These are phyloP conservation scores for Blastocystis hominis DNA, from an alignment of 352 stramenopile genomes.

Conservation along the genomic window DNA sequence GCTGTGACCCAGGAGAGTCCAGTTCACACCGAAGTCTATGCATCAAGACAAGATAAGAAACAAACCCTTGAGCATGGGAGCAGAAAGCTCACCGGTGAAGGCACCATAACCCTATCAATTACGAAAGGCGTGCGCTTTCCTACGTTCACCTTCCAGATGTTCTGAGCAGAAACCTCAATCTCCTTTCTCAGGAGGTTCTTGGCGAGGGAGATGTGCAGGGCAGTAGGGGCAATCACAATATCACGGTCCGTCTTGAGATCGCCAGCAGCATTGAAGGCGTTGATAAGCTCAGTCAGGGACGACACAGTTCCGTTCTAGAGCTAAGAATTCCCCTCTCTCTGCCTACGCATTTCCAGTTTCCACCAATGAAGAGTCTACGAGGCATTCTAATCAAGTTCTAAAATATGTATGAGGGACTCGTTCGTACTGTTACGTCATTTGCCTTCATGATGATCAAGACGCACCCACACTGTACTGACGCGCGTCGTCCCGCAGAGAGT, in stretches of 20 bases:
- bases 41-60: constrained; percentile 52
- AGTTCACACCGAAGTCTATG: constrained; percentile 65
- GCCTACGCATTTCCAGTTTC: constrained; percentile 71
- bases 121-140: constrained; percentile 42
- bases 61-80: constrained; percentile 69
- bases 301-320: constrained; percentile 65
- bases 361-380: constrained; percentile 70
- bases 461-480: not conserved
- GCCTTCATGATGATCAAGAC: not conserved
- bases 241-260: constrained; percentile 66
- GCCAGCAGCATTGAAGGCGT: constrained; percentile 63
- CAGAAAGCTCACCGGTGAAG: constrained; percentile 78
- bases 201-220: constrained; percentile 67
- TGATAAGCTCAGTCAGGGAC: constrained; percentile 66
- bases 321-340: constrained; percentile 62
- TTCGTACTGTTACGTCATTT: not conserved
- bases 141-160: constrained; percentile 67
- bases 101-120: constrained; percentile 67
- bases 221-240: constrained; percentile 68
- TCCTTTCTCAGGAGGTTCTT: constrained; percentile 65
- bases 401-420: constrained; percentile 40
- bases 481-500: not conserved
- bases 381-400: constrained; percentile 60
- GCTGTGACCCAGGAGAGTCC: constrained; percentile 77
- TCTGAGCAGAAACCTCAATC: constrained; percentile 70